Evolutionary conservation across 78 protist species (phyloP), one percentile per base, ranked within the genome.

Genomic region (Neovahlkampfia damariscottae): DNA sequence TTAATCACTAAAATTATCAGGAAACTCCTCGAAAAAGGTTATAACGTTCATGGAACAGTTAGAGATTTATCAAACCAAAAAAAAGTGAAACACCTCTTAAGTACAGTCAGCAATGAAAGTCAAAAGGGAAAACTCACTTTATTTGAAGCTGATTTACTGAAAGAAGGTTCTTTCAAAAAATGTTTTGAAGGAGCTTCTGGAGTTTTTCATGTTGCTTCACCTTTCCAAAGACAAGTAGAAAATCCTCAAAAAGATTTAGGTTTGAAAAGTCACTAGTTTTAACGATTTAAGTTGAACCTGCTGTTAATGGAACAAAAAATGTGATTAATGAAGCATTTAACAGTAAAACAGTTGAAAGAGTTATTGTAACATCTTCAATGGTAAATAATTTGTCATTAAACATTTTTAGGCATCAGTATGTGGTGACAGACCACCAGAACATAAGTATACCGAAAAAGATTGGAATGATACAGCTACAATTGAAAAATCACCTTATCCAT

Each of bases 41-140:
- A 69, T 69, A 19, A 19, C 19, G 72, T 69, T n/a, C 72, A 69
- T 69, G 72, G 72, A n/a, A 69, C 72, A 30, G 72, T 69, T 19
- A 19, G 72, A 30, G 19, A 19, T 19, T n/a, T n/a, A n/a, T 19
- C 19, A 30, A 30, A 19, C 19, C 19, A 19, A 19, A 19, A 19
- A 10, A 19, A 69, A 19, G 19, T 30, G 19, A 19, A 30, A 30
- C 72, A 19, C 19, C 19, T 50, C 34, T n/a, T n/a, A 50, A 19
- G 19, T n/a, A n/a, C n/a, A n/a, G n/a, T n/a, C n/a, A n/a, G n/a
- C n/a, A n/a, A n/a, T n/a, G n/a, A n/a, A n/a, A 69, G 19, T 31
- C 19, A 19, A 19, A 19, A 19, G 19, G 19, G 19, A 19, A 69
- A 69, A 69, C 72, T n/a, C n/a, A n/a, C n/a, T n/a, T n/a, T 69